Conservation (phyloP, 176 grass and related monocot genomes). For the Triticum turgidum region DNA sequence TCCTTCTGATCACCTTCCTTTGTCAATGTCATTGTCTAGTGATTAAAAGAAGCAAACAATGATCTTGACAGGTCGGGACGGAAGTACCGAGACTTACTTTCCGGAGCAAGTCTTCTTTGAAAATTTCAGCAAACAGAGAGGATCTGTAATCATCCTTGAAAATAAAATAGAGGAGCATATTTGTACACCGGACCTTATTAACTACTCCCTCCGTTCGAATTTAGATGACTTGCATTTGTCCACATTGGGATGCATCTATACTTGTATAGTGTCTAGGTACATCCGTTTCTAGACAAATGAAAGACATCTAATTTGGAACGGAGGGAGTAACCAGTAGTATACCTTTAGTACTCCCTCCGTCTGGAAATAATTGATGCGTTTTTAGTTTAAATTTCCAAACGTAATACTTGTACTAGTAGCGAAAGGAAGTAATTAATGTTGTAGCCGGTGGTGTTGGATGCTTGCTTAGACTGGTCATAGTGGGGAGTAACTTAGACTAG, state of each 20-base stretch:
- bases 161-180: background rate
- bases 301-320: no score
- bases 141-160: background rate
- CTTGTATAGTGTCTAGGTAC: no score
- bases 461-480: background rate
- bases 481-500: no score
- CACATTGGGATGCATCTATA: no score
- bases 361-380: no score
- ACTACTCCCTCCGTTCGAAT: background rate
- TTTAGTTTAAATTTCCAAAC: no score
- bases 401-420: background rate
- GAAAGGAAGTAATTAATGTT: background rate
- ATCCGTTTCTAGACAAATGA: no score
- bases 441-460: background rate
- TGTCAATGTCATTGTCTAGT: slow-evolving; percentile 22
- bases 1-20: slow-evolving; percentile 42
- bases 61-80: background rate
- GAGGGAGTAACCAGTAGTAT: no score
- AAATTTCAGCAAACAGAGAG: background rate
- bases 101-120: slow-evolving; percentile 31
- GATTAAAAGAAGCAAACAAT: slow-evolving; percentile 14
- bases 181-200: background rate
- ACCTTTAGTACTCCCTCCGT: no score
- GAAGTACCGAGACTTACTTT: slow-evolving; percentile 23
- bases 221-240: no score